Base-by-base conservation (phyloP, 768 basidiomycete species). In the Lactarius deliciosus region DNA sequence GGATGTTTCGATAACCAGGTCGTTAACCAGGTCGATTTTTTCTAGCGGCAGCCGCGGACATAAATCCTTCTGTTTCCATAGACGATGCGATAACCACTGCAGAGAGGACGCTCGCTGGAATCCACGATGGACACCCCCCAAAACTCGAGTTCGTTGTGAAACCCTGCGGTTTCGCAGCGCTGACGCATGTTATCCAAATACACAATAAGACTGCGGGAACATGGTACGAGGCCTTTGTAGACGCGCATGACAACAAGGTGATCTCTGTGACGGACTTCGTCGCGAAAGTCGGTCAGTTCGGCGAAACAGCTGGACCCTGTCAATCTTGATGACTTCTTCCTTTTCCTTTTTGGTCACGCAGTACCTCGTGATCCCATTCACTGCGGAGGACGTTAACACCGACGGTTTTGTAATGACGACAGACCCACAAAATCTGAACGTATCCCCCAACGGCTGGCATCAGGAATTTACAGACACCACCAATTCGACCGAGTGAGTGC, bases 361-460 rank as follows among this genome's bases (percentile, higher is more conserved):
- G 79, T 83, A 84, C 73, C 76, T 70, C 16, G 84, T 83, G 28
- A 79, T 47, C 47, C 47, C 47, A 22, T 5, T 83, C 70, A 70
- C 76, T 34, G 83, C 86, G 73, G 80, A 86, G 71, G 77, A 77
- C n/a, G 73, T 81, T 16, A 15, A 40, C 38, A 76, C 78, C n/a
- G 79, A 86, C 28, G 86, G 86, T 34, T 76, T 85, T 69, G 75
- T 81, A 66, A 76, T 78, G 5, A 66, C 86, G 20, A 77, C 75
- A 7, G 77, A 86, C 68, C 87, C 88, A 13, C 79, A 83, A 73
- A 84, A 89, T 75, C 70, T 72, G 18, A 64, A 75, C 6, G 79
- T 85, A 4, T 88, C 86, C n/a, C 86, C 86, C 36, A 69, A 78
- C 22, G 86, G 86, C 38, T 87, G 86, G 86, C 83, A 86, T 70